These are phyloP conservation scores for Physcia stellaris DNA, from an alignment of 495 filamentous ascomycete species.

Conservation along the genomic window DNA sequence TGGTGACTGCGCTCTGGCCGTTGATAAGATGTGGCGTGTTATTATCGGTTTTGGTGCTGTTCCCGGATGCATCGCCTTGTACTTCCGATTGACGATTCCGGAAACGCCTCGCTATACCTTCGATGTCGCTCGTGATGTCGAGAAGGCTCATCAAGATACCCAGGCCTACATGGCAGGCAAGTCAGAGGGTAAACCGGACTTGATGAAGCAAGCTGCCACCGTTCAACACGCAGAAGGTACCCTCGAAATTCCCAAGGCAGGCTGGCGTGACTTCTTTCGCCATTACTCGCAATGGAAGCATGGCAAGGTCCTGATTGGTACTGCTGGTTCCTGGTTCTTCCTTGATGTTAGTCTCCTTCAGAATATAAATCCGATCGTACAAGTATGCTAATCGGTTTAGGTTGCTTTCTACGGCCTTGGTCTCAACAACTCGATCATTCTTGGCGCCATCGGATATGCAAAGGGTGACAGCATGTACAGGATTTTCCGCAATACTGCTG, in stretches of 20 bases:
- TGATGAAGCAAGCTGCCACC: constrained; percentile 38
- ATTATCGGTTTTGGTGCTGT: constrained; percentile 72
- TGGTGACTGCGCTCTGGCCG: constrained; percentile 51
- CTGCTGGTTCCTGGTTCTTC: constrained; percentile 69
- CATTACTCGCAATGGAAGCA: constrained; percentile 57
- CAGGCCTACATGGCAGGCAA: constrained; percentile 47
- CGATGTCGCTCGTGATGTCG: constrained; percentile 58
- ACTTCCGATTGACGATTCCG: constrained; percentile 81
- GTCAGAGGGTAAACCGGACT: constrained; percentile 46
- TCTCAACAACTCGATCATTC: constrained; percentile 59
- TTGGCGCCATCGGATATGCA: constrained; percentile 54
- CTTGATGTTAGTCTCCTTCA: constrained; percentile 38
- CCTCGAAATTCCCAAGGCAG: constrained; percentile 47
- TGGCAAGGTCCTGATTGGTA: constrained; percentile 57
- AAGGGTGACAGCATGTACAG: constrained; percentile 43
- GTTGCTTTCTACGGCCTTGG: constrained; percentile 71
- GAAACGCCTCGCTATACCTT: constrained; percentile 77
- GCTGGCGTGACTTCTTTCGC: constrained; percentile 46
- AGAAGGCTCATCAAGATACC: constrained; percentile 53
- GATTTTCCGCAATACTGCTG: constrained; percentile 52
- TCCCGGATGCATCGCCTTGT: constrained; percentile 61
- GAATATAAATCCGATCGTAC: constrained; percentile 22
- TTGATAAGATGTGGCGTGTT: constrained; percentile 78
- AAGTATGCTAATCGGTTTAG: too few relatives aligned
- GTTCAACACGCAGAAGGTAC: constrained; percentile 28